Evolutionary conservation across 2,329 filamentous ascomycete genomes (phyloP), one percentile per base, ranked within the genome.

Genomic region (Aureobasidium sp.): DNA sequence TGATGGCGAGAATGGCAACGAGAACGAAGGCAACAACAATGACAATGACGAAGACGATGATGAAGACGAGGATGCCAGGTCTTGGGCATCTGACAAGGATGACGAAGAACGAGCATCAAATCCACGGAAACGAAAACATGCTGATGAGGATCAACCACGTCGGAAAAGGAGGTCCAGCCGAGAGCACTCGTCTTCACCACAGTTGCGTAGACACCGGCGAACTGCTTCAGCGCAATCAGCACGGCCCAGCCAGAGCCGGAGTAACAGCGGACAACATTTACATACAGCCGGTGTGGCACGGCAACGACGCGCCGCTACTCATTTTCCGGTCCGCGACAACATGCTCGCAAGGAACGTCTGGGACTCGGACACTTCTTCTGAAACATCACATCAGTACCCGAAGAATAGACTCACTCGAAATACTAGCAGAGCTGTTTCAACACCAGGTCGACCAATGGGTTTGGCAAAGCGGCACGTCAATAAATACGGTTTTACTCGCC

Each of bases 401-500:
- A 85, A 68, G 78, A 84, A 68, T 32, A 75, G 76, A 64, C 74
- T 67, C 86, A 90, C 55, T 82, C 89, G 72, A 48, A 71, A 70
- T 20, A 66, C 71, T 44, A 71, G 63, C 82, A 85, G 68, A 86
- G 76, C 78, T 9, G 71, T 78, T 62, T 79, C 78, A 12, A 80
- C 78, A 12, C 78, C 79, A 17, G 78, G 76, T 10, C 73, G 78
- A 50, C 73, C 88, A 68, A 85, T 90, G 73, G 84, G 85, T 1
- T 88, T 70, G 9, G 69, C 72, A 71, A 95, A 93, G 73, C 93
- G 94, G 69, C 88, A 93, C 70, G 85, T 93, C 26, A 94, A 97
- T 75, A 89, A 91, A 61, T 96, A 95, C 72, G 94, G 94, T 26
- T 89, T 95, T 67, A 99, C 94, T 5, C 84, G 88, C 59, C 80